These are phyloP conservation scores for Gossypium turneri DNA, from an alignment of 345 rosid genomes.

Conservation along the genomic window DNA sequence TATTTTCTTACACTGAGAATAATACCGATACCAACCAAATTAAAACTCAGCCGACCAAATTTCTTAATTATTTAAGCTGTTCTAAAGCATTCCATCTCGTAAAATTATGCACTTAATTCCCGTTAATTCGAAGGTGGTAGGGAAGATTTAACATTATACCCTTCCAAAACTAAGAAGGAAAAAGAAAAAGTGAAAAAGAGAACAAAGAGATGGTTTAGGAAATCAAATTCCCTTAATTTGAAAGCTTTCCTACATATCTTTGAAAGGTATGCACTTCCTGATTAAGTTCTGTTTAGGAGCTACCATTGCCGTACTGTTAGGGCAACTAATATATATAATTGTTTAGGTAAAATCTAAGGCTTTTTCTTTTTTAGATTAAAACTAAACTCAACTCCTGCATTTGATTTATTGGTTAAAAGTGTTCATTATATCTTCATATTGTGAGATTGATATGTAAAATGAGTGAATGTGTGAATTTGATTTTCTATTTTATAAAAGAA, in stretches of 20 bases:
- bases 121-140: neutral
- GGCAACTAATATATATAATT: neutral
- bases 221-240: neutral
- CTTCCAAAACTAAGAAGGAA: neutral
- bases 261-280: neutral
- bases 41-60: neutral
- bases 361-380: too few species aligned
- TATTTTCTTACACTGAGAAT: accelerated
- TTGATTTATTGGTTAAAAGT: too few species aligned
- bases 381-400: too few species aligned
- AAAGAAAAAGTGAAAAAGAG: neutral
- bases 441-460: too few species aligned
- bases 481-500: too few species aligned
- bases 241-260: slow-evolving; percentile 1
- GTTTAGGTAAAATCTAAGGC: too few species aligned
- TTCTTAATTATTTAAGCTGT: neutral
- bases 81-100: neutral
- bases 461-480: too few species aligned
- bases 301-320: neutral
- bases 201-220: neutral
- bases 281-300: neutral
- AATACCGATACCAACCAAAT: accelerated
- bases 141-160: neutral
- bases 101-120: neutral
- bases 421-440: too few species aligned